A percentile compares a stretch with the other conserved stretches of the same genome.
Evolutionary conservation across 257 asterid genomes (phyloP).

Genomic region (Nicotiana benthamiana): DNA sequence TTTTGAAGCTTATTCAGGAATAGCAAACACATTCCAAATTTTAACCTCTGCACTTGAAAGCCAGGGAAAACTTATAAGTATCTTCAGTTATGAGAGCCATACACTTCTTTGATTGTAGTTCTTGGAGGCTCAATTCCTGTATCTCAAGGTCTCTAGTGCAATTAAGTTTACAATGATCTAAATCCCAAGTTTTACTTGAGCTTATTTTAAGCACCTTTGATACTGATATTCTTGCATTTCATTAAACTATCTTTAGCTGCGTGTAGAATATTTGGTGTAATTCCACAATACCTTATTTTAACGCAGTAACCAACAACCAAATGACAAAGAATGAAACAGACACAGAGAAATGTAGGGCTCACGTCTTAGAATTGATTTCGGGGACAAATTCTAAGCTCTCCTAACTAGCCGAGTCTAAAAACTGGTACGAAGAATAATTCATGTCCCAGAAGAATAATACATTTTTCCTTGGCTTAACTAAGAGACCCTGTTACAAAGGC

Average conservation of each 20-base stretch:
- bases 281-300: background rate
- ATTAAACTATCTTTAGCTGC: background rate
- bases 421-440: background rate
- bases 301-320: background rate
- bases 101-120: background rate
- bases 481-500: background rate
- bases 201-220: background rate
- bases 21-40: background rate
- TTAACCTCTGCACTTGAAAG: background rate
- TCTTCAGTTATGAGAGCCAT: background rate
- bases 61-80: background rate
- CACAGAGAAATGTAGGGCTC: background rate
- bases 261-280: background rate
- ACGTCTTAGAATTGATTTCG: background rate
- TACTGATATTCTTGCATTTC: background rate
- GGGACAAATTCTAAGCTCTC: background rate
- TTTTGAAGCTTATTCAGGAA: background rate
- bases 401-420: background rate
- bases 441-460: background rate
- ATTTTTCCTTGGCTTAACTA: background rate
- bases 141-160: background rate
- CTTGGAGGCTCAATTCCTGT: background rate
- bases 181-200: background rate
- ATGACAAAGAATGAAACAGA: background rate
- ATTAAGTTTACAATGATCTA: background rate